phyloP scores from a whole-genome alignment of 495 filamentous ascomycete genomes.

The Haplographium delicatum region DNA sequence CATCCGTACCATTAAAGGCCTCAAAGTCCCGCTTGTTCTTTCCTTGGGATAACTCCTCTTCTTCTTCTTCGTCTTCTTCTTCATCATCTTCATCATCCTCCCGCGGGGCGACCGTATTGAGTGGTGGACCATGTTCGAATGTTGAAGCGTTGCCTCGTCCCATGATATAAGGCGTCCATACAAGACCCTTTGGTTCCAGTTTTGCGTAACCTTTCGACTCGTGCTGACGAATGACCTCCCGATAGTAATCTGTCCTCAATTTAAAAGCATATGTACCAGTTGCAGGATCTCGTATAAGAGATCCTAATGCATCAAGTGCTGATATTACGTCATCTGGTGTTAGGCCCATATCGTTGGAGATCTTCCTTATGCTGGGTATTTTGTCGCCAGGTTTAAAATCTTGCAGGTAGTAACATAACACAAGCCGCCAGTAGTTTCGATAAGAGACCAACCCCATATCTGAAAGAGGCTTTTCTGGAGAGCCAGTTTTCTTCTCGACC shows the following conservation, averaged over 20 bases:
- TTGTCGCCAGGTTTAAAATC: constrained; percentile 20
- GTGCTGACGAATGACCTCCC: constrained; percentile 79
- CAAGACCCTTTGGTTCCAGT: constrained; percentile 72
- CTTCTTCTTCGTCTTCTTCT: background rate
- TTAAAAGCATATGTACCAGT: constrained; percentile 85
- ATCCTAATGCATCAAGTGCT: constrained; percentile 81
- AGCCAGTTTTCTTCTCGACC: constrained; percentile 90
- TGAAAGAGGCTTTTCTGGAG: constrained; percentile 94
- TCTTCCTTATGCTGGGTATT: constrained; percentile 60
- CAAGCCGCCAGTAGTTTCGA: constrained; percentile 89
- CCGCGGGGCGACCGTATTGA: constrained; percentile 83
- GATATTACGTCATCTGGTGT: constrained; percentile 95
- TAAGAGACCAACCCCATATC: constrained; percentile 98
- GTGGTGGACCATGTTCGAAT: constrained; percentile 74
- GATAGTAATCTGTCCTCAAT: constrained; percentile 74
- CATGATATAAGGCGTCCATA: constrained; percentile 99
- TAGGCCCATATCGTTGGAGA: constrained; percentile 90
- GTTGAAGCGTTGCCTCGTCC: constrained; percentile 76
- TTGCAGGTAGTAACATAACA: constrained; percentile 73
- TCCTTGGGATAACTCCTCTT: constrained; percentile 20
- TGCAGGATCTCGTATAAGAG: constrained; percentile 81
- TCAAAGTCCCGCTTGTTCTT: constrained; percentile 25
- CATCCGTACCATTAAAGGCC: constrained; percentile 14
- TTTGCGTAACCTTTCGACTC: constrained; percentile 81
- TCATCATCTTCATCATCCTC: constrained; percentile 63